These are phyloP conservation scores for Phytophthora pini DNA, from an alignment of 352 stramenopile genomes.

Conservation along the genomic window DNA sequence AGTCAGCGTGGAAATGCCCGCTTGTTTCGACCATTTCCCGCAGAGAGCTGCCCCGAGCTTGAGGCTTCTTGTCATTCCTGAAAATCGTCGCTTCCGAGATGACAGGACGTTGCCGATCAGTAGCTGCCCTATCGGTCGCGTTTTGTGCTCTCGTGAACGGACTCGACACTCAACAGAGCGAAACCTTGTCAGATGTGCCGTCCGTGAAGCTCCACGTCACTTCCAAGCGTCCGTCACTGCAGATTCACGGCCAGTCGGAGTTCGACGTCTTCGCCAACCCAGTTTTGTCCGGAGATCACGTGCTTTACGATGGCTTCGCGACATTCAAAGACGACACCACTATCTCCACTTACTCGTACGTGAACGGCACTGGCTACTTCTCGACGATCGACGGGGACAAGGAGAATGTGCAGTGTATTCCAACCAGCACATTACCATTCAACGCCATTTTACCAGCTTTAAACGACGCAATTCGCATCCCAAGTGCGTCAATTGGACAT, in stretches of 20 bases:
- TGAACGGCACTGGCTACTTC: conserved; percentile 31
- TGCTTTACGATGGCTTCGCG: conserved; percentile 41
- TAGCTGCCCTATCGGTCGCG: too few relatives aligned
- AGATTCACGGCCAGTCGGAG: conserved; percentile 35
- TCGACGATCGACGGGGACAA: conserved; percentile 2
- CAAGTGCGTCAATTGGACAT: conserved; percentile 15
- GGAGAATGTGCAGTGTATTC: conserved; percentile 22
- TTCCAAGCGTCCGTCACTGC: conserved; percentile 37
- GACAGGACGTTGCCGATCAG: not conserved
- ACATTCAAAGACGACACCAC: conserved; percentile 21
- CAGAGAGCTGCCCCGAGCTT: too few relatives aligned
- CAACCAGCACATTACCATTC: conserved; percentile 22
- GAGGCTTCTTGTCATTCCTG: not conserved
- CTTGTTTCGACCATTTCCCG: too few relatives aligned
- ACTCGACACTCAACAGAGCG: not conserved
- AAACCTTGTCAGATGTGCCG: conserved; percentile 8
- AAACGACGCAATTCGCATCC: conserved; percentile 15
- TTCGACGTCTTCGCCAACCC: conserved; percentile 46
- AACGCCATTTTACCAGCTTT: conserved; percentile 30
- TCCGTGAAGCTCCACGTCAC: conserved; percentile 44
- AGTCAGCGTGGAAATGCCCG: too few relatives aligned
- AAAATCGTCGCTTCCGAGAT: not conserved
- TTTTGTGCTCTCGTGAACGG: not conserved
- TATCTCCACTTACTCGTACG: conserved; percentile 32
- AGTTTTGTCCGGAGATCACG: conserved; percentile 21